phyloP scores from a whole-genome alignment of 2,329 filamentous ascomycete species.

The Talaromyces sp. region DNA sequence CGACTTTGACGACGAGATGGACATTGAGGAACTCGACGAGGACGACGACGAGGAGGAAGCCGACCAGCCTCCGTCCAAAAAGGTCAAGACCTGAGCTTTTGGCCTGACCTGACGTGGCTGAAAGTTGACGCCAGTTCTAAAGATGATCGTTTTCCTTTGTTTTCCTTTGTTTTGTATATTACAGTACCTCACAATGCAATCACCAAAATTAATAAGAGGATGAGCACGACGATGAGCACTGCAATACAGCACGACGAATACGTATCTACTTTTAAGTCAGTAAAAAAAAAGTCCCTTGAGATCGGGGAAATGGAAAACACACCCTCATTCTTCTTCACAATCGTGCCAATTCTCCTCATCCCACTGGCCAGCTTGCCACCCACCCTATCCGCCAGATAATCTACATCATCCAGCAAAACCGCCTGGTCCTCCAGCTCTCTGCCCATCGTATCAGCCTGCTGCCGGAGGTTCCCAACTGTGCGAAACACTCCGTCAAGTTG shows the following conservation, averaged over 20 bases:
- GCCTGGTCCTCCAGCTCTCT: constrained; percentile 91
- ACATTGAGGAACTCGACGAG: constrained; percentile 60
- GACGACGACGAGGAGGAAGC: constrained; percentile 54
- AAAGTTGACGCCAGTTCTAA: too few species aligned
- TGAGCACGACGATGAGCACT: constrained; percentile 79
- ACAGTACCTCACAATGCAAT: constrained; percentile 54
- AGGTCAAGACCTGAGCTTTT: constrained; percentile 20
- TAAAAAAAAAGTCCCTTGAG: constrained; percentile 1
- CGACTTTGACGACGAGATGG: constrained; percentile 50
- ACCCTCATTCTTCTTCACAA: constrained; percentile 90
- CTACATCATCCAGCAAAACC: constrained; percentile 80
- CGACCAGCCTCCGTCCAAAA: constrained; percentile 45
- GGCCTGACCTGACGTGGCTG: too few species aligned
- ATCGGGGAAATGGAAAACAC: constrained; percentile 33
- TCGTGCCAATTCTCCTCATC: constrained; percentile 76
- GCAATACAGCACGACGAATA: constrained; percentile 88
- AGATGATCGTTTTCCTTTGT: neutral
- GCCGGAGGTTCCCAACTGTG: constrained; percentile 83
- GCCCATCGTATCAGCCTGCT: constrained; percentile 94
- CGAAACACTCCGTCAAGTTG: constrained; percentile 87
- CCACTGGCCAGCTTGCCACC: constrained; percentile 79
- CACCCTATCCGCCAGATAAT: constrained; percentile 79
- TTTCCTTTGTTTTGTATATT: constrained; percentile 11
- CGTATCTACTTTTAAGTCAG: constrained; percentile 44
- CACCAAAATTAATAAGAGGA: constrained; percentile 77